phyloP scores from a whole-genome alignment of 2,329 filamentous ascomycete species.

The Colletotrichum higginsianum region DNA sequence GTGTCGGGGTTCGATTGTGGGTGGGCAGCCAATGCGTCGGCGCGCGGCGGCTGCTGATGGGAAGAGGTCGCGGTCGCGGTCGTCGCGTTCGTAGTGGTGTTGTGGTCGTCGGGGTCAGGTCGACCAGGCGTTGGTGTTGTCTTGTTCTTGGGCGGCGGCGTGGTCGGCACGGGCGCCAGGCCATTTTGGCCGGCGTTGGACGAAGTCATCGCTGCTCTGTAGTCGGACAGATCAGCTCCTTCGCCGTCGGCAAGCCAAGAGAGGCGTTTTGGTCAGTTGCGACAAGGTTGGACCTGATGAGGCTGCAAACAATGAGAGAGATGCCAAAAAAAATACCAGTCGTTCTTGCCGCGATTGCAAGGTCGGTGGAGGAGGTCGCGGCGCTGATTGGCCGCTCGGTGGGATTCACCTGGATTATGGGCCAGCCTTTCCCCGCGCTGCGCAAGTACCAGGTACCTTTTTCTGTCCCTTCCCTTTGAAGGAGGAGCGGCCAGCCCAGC shows the following conservation, averaged over 20 bases:
- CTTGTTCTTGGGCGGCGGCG: conserved; percentile 41
- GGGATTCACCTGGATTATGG: conserved; percentile 31
- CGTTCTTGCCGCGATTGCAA: conserved; percentile 40
- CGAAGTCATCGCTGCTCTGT: conserved; percentile 73
- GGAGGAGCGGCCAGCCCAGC: conserved; percentile 21
- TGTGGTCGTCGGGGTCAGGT: conserved; percentile 38
- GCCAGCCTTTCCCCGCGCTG: conserved; percentile 43
- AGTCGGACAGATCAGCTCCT: conserved; percentile 65
- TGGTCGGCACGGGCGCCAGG: conserved; percentile 45
- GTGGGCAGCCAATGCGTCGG: conserved; percentile 28
- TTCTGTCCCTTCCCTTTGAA: conserved; percentile 3
- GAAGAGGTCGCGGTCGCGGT: conserved; percentile 36
- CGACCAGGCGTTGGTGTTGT: conserved; percentile 16
- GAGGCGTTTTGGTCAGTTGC: conserved; percentile 41
- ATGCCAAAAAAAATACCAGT: conserved; percentile 43
- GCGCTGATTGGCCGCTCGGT: conserved; percentile 40
- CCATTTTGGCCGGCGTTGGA: conserved; percentile 61
- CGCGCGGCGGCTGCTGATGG: conserved; percentile 43
- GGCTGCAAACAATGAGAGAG: conserved; percentile 36
- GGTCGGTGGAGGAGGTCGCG: conserved; percentile 31
- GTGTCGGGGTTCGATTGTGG: conserved; percentile 23
- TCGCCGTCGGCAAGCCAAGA: conserved; percentile 57
- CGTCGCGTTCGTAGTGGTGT: conserved; percentile 21
- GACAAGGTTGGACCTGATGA: conserved; percentile 38
- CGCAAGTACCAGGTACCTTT: conserved; percentile 30